Evolutionary conservation across 2,329 filamentous ascomycete genomes (phyloP), one percentile per base, ranked within the genome.

Genomic region (Ophiocordyceps camponoti-floridani): DNA sequence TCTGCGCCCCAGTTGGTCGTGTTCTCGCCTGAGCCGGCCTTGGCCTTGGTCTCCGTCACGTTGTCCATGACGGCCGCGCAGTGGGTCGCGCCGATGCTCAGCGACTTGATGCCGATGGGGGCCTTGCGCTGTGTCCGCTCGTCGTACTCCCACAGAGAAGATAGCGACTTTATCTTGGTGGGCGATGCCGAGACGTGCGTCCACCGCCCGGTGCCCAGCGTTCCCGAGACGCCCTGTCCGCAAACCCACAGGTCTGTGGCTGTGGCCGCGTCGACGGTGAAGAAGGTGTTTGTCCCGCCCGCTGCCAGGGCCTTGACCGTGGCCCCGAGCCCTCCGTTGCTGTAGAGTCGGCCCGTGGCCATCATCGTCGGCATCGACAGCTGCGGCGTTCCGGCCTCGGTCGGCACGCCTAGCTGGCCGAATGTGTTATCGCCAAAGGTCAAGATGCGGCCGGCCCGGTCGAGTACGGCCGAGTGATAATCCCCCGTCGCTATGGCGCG

Each of bases 1-100:
- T 96, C 91, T 4, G 82, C 78, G 43, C 91, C 91, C 76, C 80
- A 94, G 58, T 91, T 88, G 1, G 79, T 85, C 54, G 87, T 82
- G 51, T 84, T 82, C 38, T 75, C 66, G 1, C 72, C 70, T 14
- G 54, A 67, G 45, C 57, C 62, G 48, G 54, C 58, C 2, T 70
- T 65, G 2, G 79, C 71, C 14, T 69, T 64, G 6, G 87, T 70
- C 44, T 78, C 70, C 1, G 84, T 84, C 28, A 82, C 74, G 57
- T 95, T 95, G 55, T 79, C 73, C 77, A 96, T 79, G 10, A 91
- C 72, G 1, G 86, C 89, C 0, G 84, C 77, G 30, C 77, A 80
- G 61, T 98, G 91, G 0, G 83, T 86, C 26, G 75, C 69, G 26
- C 91, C 91, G 11, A 87, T 79, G 4, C 77, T 82, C 19, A 96